Percentiles rank a stretch among this genome's conserved stretches.
phyloP scores from a whole-genome alignment of 805 yeast species.

The Wickerhamiella sorbophila region DNA sequence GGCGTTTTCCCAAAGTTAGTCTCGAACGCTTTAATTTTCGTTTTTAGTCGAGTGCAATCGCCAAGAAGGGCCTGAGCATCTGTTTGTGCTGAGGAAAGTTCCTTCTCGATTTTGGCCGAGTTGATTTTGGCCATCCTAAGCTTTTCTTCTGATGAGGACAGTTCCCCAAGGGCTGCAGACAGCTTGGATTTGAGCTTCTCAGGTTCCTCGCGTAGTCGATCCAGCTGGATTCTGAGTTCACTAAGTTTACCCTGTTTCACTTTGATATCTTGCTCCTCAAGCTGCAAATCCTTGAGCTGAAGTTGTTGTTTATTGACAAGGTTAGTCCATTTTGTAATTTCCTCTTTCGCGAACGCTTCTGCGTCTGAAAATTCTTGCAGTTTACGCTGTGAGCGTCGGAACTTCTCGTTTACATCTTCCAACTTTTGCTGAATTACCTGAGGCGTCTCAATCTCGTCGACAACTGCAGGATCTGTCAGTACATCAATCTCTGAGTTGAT shows the following conservation, averaged over 20 bases:
- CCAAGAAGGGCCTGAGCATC: conserved; percentile 8
- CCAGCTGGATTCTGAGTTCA: not conserved
- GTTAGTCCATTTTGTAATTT: not conserved
- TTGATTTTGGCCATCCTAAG: conserved; percentile 6
- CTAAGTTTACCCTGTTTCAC: not conserved
- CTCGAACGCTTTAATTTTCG: not conserved
- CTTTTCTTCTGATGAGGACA: conserved; percentile 6
- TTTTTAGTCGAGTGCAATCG: not conserved
- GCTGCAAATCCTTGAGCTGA: conserved; percentile 7
- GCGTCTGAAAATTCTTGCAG: not conserved
- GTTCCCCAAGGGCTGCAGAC: not conserved
- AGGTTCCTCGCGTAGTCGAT: not conserved
- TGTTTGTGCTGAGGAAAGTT: not conserved
- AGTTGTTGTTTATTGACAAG: conserved; percentile 3
- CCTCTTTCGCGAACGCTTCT: not conserved
- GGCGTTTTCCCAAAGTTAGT: not conserved
- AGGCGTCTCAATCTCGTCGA: conserved; percentile 5
- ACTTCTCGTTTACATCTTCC: conserved; percentile 2
- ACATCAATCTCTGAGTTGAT: conserved; percentile 2
- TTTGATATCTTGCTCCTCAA: conserved; percentile 8
- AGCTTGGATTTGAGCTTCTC: conserved; percentile 3
- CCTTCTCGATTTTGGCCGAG: conserved; percentile 9
- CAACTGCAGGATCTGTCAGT: not conserved
- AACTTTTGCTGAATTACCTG: conserved; percentile 13
- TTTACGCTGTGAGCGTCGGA: conserved; percentile 5